These are phyloP conservation scores for Lipomyces orientalis DNA, from an alignment of 805 yeast species.

Conservation along the genomic window DNA sequence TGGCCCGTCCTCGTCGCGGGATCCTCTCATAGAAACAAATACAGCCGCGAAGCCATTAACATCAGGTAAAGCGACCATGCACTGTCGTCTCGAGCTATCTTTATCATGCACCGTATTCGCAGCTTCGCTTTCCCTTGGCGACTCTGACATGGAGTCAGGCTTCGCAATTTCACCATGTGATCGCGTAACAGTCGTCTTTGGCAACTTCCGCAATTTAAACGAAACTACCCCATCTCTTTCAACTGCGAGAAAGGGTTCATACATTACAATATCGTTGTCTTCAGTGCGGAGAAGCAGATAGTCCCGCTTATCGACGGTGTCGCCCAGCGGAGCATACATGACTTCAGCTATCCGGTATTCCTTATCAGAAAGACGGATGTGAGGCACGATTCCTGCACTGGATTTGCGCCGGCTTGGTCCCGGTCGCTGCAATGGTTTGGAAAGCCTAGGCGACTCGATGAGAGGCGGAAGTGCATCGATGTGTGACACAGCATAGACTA, in stretches of 20 bases:
- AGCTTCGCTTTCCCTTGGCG: background rate
- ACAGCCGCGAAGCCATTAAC: constrained; percentile 64
- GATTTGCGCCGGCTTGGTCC: constrained; percentile 25
- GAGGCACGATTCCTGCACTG: constrained; percentile 19
- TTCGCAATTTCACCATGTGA: constrained; percentile 34
- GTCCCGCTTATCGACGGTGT: constrained; percentile 58
- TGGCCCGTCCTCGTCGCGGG: background rate
- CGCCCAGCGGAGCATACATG: constrained; percentile 69
- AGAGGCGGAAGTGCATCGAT: constrained; percentile 15
- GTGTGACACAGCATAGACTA: constrained; percentile 7
- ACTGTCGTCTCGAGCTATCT: constrained; percentile 7
- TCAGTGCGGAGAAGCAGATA: constrained; percentile 72
- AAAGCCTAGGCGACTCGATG: constrained; percentile 4
- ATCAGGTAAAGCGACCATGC: constrained; percentile 61
- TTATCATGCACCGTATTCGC: background rate
- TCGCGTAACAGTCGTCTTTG: constrained; percentile 59
- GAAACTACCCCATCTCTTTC: background rate
- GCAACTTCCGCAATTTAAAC: constrained; percentile 48
- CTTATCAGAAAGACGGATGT: background rate
- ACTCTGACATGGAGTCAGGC: background rate
- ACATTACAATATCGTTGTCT: constrained; percentile 79
- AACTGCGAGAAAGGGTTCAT: constrained; percentile 58
- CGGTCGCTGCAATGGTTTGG: constrained; percentile 3
- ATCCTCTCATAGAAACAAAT: constrained; percentile 55
- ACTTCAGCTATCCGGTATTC: constrained; percentile 48